These are phyloP conservation scores for Jamesozyma lodderae DNA, from an alignment of 805 yeast species.

Conservation along the genomic window DNA sequence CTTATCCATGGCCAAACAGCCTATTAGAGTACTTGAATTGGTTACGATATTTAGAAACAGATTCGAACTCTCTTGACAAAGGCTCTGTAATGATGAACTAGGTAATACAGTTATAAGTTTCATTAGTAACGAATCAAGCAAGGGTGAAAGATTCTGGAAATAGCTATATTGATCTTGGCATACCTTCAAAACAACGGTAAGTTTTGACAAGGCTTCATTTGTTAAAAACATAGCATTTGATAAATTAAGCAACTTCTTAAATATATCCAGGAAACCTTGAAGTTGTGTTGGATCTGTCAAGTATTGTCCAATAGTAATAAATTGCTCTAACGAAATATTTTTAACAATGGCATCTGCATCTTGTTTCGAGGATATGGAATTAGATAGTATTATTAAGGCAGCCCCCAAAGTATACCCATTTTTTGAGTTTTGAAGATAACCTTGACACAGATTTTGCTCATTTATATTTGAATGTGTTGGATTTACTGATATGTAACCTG, in stretches of 20 bases:
- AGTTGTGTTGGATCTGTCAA: conserved; percentile 27
- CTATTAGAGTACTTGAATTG: conserved; percentile 17
- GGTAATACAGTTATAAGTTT: conserved; percentile 25
- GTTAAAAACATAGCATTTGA: conserved; percentile 17
- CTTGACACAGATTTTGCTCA: conserved; percentile 14
- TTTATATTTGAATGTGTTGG: conserved; percentile 13
- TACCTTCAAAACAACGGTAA: conserved; percentile 12
- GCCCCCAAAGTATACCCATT: conserved; percentile 22
- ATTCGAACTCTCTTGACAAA: background rate
- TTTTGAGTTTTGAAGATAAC: conserved; percentile 7
- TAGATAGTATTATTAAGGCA: conserved; percentile 20
- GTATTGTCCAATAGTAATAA: conserved; percentile 9
- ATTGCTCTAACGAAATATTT: conserved; percentile 8
- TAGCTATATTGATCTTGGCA: conserved; percentile 23
- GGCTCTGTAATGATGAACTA: conserved; percentile 11
- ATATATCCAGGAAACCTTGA: conserved; percentile 26
- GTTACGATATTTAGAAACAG: conserved; percentile 8
- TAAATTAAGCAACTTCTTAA: conserved; percentile 22
- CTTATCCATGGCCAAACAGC: conserved; percentile 25
- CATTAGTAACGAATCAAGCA: conserved; percentile 17
- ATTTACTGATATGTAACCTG: conserved; percentile 26
- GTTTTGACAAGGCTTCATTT: conserved; percentile 6
- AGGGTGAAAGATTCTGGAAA: conserved; percentile 18
- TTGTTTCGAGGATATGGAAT: conserved; percentile 18
- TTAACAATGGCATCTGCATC: conserved; percentile 14